Base-by-base conservation (phyloP, 2,329 filamentous ascomycete genomes). In the Neonectria faginata region DNA sequence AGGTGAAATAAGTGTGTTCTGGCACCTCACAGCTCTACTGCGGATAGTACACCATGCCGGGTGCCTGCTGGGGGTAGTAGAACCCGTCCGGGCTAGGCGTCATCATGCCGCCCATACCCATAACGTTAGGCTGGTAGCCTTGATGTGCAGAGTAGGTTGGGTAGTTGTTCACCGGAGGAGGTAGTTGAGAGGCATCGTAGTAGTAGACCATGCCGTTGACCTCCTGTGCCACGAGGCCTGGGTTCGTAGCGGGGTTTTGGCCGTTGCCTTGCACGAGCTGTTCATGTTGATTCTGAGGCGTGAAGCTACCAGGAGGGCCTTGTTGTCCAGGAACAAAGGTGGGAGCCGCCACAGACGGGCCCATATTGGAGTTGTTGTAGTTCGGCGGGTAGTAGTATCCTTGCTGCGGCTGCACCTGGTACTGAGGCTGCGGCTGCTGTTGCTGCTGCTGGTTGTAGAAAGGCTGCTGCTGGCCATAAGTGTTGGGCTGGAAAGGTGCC, bases 131-230 rank as follows among this genome's bases (percentile, higher is more conserved):
- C 60, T 83, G 82, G 72, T 89, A 92, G 60, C 83, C 76, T 63
- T 83, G 85, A 42, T 83, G 77, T 7, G 83, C 75, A 60, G 83
- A 81, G 67, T 85, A 86, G 1, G 80, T 62, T 31, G 82, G 80
- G 68, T 86, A 88, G 20, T 77, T 73, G 53, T 81, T 76, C 67
- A 87, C 81, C 1, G 86, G 81, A 27, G 88, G 82, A 27, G 88
- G 82, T 52, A 94, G 82, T 75, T 94, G 91, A n/a, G 89, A 86
- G 8, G 92, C 86, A 75, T 97, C 92, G 73, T 94, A 94, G 77
- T 97, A 99, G 79, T 97, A 98, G 1, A 97, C 94, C 87, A 97
- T 98, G 66, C 96, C 96, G 71, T 97, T 97, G 68, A 91, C 90
- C 81, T 98, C 95, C 78, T 97, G 94, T 0, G 93, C 93, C 52